phyloP scores from a whole-genome alignment of 441 rosid genomes.

The Pelargonium cotyledonis region DNA sequence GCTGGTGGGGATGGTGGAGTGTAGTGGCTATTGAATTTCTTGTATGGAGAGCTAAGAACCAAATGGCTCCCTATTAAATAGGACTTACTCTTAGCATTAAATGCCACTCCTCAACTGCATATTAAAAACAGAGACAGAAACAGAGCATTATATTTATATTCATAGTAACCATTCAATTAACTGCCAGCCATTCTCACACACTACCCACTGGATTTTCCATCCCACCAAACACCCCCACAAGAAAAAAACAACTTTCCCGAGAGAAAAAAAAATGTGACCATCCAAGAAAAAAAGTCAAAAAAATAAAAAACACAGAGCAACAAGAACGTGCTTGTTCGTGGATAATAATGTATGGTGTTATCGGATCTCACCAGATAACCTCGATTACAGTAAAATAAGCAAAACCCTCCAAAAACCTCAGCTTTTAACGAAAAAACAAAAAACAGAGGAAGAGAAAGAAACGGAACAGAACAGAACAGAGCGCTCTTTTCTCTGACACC shows the following conservation, averaged over 20 bases:
- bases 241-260: neutral
- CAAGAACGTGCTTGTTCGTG: constrained; percentile 1
- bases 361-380: neutral
- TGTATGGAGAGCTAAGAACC: neutral
- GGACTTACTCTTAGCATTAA: neutral
- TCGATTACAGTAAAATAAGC: constrained; percentile 4
- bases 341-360: neutral
- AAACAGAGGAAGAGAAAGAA: neutral
- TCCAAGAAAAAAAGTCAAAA: neutral
- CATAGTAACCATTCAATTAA: neutral
- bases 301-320: neutral
- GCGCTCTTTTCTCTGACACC: no score
- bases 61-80: neutral
- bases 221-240: constrained; percentile 5
- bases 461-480: neutral
- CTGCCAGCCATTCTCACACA: neutral
- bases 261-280: neutral
- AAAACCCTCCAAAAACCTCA: neutral
- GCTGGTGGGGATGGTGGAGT: no score
- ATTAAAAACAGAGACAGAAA: neutral
- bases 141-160: neutral
- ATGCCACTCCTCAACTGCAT: neutral
- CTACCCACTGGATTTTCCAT: neutral
- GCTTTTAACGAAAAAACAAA: neutral
- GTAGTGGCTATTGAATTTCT: neutral